These are phyloP conservation scores for Beauveria scarabaeidicola DNA, from an alignment of 2,329 filamentous ascomycete genomes.

Conservation along the genomic window DNA sequence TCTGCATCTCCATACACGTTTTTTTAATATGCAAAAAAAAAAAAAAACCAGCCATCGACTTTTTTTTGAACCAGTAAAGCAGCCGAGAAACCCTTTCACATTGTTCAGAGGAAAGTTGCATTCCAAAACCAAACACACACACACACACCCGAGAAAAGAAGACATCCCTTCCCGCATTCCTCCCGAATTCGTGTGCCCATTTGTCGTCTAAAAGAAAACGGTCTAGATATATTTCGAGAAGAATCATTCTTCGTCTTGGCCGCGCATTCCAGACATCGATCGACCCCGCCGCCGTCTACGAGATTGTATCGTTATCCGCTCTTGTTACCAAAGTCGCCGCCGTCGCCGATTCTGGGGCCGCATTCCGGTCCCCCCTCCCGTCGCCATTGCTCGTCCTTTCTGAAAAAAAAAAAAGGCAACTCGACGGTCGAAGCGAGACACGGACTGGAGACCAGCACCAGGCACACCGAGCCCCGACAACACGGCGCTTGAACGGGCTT, in stretches of 20 bases:
- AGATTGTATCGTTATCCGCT: neutral
- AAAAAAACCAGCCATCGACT: constrained; percentile 7
- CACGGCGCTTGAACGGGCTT: neutral
- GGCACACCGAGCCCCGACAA: neutral
- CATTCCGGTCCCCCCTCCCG: neutral
- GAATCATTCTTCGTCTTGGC: neutral
- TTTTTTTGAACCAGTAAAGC: neutral
- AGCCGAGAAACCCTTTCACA: neutral
- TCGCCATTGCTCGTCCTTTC: neutral
- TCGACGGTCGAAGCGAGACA: neutral
- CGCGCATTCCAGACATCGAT: neutral
- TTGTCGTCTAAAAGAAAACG: constrained; percentile 2
- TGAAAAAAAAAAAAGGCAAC: neutral
- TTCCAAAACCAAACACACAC: constrained; percentile 3
- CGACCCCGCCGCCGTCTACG: neutral
- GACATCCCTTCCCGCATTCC: neutral
- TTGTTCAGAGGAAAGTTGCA: constrained; percentile 10
- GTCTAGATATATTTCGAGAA: neutral
- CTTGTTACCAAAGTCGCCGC: neutral
- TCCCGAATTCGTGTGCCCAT: neutral
- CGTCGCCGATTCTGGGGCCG: neutral
- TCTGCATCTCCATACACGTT: too few species aligned
- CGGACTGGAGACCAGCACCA: neutral
- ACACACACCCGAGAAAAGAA: neutral
- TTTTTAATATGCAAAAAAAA: too few species aligned